Base-by-base conservation (phyloP, 257 asterid genomes). In the Solanum bulbocastanum region DNA sequence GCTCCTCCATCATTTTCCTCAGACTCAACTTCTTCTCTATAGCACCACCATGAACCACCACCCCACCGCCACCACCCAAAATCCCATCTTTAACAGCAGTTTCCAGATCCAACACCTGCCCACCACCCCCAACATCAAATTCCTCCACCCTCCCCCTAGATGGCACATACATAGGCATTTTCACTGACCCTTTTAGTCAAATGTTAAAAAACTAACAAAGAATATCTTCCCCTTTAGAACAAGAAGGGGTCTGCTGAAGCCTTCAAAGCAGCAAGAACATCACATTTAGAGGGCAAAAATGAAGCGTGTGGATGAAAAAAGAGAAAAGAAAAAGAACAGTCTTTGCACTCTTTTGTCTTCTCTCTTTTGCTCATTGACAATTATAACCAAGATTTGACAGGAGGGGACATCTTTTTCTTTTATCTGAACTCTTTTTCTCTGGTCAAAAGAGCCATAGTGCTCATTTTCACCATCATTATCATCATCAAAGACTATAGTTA, bases 61-160 rank as follows among this genome's bases (percentile, higher is more conserved):
- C 88, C 23, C 91, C 91, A 83, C 89, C 93, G 3, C 91, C 93
- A 66, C 93, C 95, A 18, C 94, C 94, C 90, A 93, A 91, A 88
- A 93, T 91, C 91, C 95, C 95, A 92, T 92, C 93, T 89, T 93
- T 93, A 3, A 91, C 95, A 4, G 93, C 94, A 12, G 95, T 93
- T 86, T 93, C 94, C 74, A 93, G 95, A 92, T 93, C 94, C 91
- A 93, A 89, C n/a, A 93, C 90, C 74, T 90, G 91, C 81, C 94
- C 95, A 66, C 93, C 91, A 11, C 88, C 91, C 44, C 93, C 93
- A 52, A 90, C 93, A 22, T 89, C 91, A 85, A 88, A 62, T 37
- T 91, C 94, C 25, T 86, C 92, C 84, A 88, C 89, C 84, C 84
- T 89, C 83, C 92, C 84, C 75, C 91, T 74, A 84, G 91, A 91